Percentiles rank a stretch among this genome's conserved stretches.
phyloP scores from a whole-genome alignment of 305 asterid species.

The Fraxinus sp. region DNA sequence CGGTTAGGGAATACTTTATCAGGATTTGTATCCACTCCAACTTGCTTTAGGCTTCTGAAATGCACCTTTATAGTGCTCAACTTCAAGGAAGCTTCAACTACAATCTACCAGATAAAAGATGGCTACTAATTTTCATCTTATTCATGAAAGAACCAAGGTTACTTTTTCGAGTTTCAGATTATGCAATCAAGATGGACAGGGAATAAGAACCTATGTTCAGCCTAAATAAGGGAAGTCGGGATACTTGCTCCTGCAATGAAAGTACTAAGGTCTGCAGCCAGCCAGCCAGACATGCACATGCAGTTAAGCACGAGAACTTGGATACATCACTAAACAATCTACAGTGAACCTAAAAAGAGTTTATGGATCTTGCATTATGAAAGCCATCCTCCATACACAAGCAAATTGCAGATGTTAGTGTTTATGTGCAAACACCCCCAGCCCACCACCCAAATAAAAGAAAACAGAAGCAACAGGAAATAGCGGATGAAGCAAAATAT shows the following conservation, averaged over 20 bases:
- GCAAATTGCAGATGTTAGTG: conserved; percentile 1
- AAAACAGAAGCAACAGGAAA: conserved; percentile 3
- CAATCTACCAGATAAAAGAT: not conserved
- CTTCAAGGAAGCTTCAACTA: conserved; percentile 1
- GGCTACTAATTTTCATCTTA: not conserved
- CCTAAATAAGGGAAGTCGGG: not conserved
- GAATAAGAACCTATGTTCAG: not conserved
- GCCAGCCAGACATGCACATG: conserved; percentile 15
- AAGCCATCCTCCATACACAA: conserved; percentile 7
- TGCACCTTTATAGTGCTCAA: not conserved
- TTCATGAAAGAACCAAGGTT: not conserved
- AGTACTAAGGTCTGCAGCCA: not conserved
- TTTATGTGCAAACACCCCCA: conserved; percentile 3
- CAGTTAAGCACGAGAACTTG: not conserved
- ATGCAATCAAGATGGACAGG: not conserved
- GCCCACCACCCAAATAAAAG: conserved; percentile 15
- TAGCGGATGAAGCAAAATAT: not conserved
- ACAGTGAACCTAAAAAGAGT: not conserved
- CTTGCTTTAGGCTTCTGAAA: conserved; percentile 10
- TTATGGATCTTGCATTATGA: conserved; percentile 6
- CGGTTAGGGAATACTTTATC: conserved; percentile 28
- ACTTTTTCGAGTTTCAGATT: not conserved
- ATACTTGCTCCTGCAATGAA: not conserved
- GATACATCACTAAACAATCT: not conserved
- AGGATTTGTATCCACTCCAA: not conserved